Conservation (phyloP, 2,329 filamentous ascomycete genomes). For the Fonsecaea pedrosoi region DNA sequence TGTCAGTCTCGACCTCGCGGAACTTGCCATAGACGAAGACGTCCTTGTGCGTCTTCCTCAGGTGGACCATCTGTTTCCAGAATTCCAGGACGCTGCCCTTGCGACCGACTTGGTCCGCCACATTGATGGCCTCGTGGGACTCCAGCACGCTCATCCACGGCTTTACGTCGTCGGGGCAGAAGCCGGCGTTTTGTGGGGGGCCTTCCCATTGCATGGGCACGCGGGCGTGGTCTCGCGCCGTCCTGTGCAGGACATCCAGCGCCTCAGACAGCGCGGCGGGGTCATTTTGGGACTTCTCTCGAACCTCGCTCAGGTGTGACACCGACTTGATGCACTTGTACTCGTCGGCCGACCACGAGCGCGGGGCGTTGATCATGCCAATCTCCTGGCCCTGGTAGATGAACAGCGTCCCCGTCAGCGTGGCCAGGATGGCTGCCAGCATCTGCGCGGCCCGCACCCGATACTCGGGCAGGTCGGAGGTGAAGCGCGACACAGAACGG, state of each 20-base stretch:
- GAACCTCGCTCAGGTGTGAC: slow-evolving; percentile 56
- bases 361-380: slow-evolving; percentile 63
- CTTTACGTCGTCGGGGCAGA: slow-evolving; percentile 53
- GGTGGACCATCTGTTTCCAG: slow-evolving; percentile 63
- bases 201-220: slow-evolving; percentile 71
- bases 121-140: slow-evolving; percentile 63
- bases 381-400: slow-evolving; percentile 68
- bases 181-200: slow-evolving; percentile 62
- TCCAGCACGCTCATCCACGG: slow-evolving; percentile 68
- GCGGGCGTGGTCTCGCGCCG: slow-evolving; percentile 63
- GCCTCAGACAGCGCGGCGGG: slow-evolving; percentile 3
- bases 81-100: slow-evolving; percentile 61
- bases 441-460: slow-evolving; percentile 59
- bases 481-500: slow-evolving; percentile 61
- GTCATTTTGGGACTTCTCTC: slow-evolving; percentile 35
- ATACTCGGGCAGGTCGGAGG: slow-evolving; percentile 53
- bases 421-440: slow-evolving; percentile 57
- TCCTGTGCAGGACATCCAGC: slow-evolving; percentile 19
- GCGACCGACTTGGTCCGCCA: slow-evolving; percentile 58
- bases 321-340: slow-evolving; percentile 53
- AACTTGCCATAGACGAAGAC: slow-evolving; percentile 54
- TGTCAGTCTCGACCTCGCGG: not conserved
- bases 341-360: slow-evolving; percentile 56
- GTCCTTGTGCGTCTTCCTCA: slow-evolving; percentile 63
- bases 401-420: slow-evolving; percentile 62